phyloP scores from a whole-genome alignment of 352 stramenopile genomes.

The Globisporangium heterothallicum region DNA sequence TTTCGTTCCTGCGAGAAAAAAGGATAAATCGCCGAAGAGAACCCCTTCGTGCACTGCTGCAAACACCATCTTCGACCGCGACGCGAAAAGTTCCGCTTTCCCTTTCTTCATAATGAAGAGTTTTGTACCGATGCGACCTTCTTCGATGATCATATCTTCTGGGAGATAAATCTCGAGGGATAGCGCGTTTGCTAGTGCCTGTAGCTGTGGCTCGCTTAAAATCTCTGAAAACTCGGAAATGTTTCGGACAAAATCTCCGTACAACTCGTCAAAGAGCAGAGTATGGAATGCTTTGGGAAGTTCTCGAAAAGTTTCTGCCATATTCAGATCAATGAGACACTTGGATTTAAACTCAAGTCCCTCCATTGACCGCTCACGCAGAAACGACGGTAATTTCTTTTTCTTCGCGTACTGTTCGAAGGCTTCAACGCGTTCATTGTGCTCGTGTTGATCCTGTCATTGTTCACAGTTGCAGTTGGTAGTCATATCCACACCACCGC shows the following conservation, averaged over 20 bases:
- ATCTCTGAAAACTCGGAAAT: conserved; percentile 14
- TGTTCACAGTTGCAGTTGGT: background rate
- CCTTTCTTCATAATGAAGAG: conserved; percentile 20
- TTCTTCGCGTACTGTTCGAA: conserved; percentile 25
- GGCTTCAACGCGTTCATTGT: conserved; percentile 20
- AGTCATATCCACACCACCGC: background rate
- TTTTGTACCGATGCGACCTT: conserved; percentile 12
- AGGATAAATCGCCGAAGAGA: conserved; percentile 21
- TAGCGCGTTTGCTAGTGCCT: conserved; percentile 14
- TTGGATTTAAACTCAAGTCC: conserved; percentile 18
- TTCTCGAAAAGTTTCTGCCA: conserved; percentile 14
- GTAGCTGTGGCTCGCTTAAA: conserved; percentile 12
- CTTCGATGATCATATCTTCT: conserved; percentile 22
- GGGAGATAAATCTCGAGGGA: conserved; percentile 20
- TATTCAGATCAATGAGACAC: conserved; percentile 14
- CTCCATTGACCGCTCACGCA: conserved; percentile 18
- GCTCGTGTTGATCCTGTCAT: conserved; percentile 13
- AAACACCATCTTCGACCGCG: conserved; percentile 15
- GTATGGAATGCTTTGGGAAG: conserved; percentile 14
- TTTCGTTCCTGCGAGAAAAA: conserved; percentile 17
- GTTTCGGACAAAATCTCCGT: conserved; percentile 12
- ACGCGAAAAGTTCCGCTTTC: conserved; percentile 14
- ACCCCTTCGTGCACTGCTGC: conserved; percentile 14
- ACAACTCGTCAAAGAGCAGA: conserved; percentile 21
- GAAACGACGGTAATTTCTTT: conserved; percentile 12